Conservation (phyloP, 805 yeast genomes). For the Blastobotrys attinorum region DNA sequence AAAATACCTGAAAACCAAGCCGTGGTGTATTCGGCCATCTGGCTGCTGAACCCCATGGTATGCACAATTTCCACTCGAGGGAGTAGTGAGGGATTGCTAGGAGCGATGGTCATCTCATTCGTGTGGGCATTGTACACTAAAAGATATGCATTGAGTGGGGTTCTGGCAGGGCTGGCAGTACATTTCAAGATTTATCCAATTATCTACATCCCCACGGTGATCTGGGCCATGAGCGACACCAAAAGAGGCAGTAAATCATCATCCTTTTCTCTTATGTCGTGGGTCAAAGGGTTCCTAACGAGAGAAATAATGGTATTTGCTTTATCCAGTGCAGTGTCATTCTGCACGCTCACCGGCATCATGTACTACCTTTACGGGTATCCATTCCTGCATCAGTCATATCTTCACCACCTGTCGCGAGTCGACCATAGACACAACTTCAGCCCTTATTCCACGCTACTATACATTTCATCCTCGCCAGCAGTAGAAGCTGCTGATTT, state of each 20-base stretch:
- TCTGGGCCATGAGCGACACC: conserved; percentile 35
- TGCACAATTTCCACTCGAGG: conserved; percentile 89
- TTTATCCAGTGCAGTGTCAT: conserved; percentile 35
- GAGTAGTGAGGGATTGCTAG: conserved; percentile 81
- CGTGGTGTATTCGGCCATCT: conserved; percentile 47
- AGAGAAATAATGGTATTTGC: conserved; percentile 36
- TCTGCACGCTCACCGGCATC: conserved; percentile 39
- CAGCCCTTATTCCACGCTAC: conserved; percentile 70
- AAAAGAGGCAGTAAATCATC: conserved; percentile 10
- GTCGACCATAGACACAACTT: conserved; percentile 94
- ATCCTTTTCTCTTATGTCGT: neutral
- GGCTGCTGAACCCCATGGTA: conserved; percentile 95
- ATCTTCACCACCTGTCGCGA: conserved; percentile 72
- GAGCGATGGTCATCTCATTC: conserved; percentile 61
- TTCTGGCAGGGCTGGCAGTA: conserved; percentile 65
- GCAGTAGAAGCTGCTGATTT: conserved; percentile 43
- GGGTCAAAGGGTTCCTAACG: conserved; percentile 30
- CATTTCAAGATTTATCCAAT: conserved; percentile 92
- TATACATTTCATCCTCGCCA: conserved; percentile 36
- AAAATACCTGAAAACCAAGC: conserved; percentile 28
- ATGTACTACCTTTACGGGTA: conserved; percentile 69
- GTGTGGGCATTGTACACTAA: conserved; percentile 37
- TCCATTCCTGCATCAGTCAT: conserved; percentile 70
- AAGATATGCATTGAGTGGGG: conserved; percentile 33
- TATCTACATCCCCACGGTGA: conserved; percentile 70